A percentile compares a stretch with the other conserved stretches of the same genome.
Conservation (phyloP, 73 alveolate genomes). For the Tetrahymena borealis region DNA sequence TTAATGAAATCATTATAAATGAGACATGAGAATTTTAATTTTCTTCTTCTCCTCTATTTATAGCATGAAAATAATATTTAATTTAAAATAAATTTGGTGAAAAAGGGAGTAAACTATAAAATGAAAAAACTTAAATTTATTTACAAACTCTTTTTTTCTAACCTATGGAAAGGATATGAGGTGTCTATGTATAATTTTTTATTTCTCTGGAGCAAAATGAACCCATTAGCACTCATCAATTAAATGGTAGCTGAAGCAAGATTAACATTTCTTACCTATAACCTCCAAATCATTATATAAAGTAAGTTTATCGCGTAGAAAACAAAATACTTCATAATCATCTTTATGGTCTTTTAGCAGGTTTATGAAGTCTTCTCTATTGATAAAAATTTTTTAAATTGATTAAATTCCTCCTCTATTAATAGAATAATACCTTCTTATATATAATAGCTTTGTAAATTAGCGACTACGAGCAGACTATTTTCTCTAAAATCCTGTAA, state of each 20-base stretch:
- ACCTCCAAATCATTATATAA: background rate
- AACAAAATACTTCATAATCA: background rate
- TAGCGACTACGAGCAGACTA: background rate
- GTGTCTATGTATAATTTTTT: background rate
- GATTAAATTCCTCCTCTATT: background rate
- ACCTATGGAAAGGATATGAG: background rate
- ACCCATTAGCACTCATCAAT: background rate
- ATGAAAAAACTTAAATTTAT: background rate
- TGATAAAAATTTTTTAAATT: background rate
- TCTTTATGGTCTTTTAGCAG: background rate
- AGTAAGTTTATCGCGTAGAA: background rate
- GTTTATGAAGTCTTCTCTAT: background rate
- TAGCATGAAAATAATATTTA: background rate
- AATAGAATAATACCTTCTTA: background rate
- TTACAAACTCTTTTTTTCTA: background rate
- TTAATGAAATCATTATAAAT: background rate
- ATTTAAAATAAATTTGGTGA: no score
- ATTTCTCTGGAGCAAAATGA: background rate
- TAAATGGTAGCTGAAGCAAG: background rate
- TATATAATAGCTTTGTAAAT: background rate
- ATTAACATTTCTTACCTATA: background rate
- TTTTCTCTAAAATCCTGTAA: background rate
- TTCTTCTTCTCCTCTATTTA: background rate
- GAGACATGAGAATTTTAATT: background rate
- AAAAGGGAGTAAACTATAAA: background rate